These are phyloP conservation scores for Beta macrorhiza DNA, from an alignment of 179 eudicot species.

Conservation along the genomic window DNA sequence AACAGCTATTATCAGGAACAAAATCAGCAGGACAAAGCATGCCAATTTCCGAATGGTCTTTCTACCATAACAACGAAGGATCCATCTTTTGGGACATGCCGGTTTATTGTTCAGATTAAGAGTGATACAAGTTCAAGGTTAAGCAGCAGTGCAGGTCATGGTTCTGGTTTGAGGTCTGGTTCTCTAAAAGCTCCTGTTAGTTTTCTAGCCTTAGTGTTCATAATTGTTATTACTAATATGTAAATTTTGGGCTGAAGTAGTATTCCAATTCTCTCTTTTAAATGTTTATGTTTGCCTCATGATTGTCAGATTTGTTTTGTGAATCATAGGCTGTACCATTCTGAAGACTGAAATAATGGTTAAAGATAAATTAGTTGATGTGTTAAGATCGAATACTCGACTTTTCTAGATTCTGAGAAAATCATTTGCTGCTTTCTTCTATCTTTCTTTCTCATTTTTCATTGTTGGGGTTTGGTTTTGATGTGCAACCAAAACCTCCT, in stretches of 20 bases:
- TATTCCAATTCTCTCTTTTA: neutral
- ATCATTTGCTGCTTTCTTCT: neutral
- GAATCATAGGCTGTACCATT: neutral
- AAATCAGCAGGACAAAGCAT: slow-evolving; percentile 37
- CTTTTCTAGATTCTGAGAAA: neutral
- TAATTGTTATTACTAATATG: slow-evolving; percentile 14
- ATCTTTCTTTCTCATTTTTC: no score
- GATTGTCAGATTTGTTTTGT: slow-evolving; percentile 14
- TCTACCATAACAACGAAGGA: slow-evolving; percentile 34
- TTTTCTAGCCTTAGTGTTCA: slow-evolving; percentile 16
- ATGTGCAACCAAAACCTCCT: no score
- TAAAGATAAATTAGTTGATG: neutral
- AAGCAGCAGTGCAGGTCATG: slow-evolving; percentile 7
- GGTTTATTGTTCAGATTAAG: slow-evolving; percentile 35
- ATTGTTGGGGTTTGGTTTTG: no score
- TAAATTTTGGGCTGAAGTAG: slow-evolving; percentile 17
- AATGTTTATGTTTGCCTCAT: neutral
- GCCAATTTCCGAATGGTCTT: slow-evolving; percentile 34
- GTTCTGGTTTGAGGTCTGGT: slow-evolving; percentile 5
- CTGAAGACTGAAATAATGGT: slow-evolving; percentile 10
- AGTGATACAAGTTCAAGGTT: slow-evolving; percentile 18
- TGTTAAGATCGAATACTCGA: neutral
- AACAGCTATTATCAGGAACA: slow-evolving; percentile 58
- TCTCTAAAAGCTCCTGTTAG: slow-evolving; percentile 8
- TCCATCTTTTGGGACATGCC: slow-evolving; percentile 37